Evolutionary conservation across 306 rosid genomes (phyloP).

Genomic region (Cucumis cinereus): DNA sequence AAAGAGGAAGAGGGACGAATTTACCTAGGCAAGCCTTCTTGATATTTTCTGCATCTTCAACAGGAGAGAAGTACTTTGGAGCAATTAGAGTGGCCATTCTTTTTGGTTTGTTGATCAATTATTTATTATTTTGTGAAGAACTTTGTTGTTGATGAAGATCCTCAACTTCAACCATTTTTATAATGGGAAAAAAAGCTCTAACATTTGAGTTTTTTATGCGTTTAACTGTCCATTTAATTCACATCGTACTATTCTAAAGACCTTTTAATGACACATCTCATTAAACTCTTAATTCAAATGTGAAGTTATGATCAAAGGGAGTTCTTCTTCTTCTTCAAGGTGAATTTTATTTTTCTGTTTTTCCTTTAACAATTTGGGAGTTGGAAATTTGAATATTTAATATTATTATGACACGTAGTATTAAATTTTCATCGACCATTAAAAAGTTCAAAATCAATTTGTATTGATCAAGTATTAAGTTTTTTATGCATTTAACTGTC

Average conservation of each 20-base stretch:
- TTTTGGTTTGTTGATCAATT: neutral
- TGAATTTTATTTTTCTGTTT: neutral
- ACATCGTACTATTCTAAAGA: neutral
- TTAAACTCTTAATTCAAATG: neutral
- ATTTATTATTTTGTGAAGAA: neutral
- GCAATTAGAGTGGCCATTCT: constrained; percentile 25
- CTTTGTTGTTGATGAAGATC: neutral
- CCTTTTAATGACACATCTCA: neutral
- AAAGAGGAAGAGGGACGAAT: neutral
- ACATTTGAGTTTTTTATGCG: neutral
- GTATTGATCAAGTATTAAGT: too few species aligned
- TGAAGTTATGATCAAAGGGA: neutral
- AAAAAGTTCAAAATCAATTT: too few species aligned
- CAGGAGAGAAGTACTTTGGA: constrained; percentile 24
- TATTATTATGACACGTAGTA: too few species aligned
- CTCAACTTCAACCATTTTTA: neutral
- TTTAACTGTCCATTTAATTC: neutral
- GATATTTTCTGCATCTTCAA: constrained; percentile 38
- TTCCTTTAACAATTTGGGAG: too few species aligned
- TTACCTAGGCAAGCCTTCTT: constrained; percentile 42
- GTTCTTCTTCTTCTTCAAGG: neutral
- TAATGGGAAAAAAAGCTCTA: neutral
- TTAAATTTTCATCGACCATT: too few species aligned
- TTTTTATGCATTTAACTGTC: neutral
- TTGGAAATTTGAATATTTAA: too few species aligned